Evolutionary conservation across 106 monocot genomes (phyloP).

Genomic region (Allium sativum): DNA sequence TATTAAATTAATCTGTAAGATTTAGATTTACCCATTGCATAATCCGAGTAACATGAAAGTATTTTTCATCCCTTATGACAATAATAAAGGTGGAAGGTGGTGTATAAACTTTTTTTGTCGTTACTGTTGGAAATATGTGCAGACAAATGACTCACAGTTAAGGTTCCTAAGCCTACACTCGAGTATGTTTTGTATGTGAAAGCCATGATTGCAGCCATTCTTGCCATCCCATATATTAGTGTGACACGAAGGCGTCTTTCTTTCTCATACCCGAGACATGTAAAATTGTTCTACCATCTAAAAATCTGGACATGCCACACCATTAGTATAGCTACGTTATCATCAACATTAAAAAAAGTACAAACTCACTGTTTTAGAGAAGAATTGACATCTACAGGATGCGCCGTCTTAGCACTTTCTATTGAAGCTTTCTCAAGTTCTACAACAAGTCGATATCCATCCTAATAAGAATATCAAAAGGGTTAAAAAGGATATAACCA

Average conservation of each 20-base stretch:
- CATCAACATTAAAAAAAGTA: too few species aligned
- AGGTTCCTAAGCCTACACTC: conserved; percentile 86
- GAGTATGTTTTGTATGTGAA: conserved; percentile 86
- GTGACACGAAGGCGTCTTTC: conserved; percentile 88
- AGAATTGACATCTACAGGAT: conserved; percentile 57
- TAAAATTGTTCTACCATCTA: neutral
- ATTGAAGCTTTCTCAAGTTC: conserved; percentile 82
- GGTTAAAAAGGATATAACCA: neutral
- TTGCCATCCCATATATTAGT: conserved; percentile 84
- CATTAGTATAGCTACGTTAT: too few species aligned
- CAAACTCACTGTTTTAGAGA: conserved; percentile 61
- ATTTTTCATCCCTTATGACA: too few species aligned
- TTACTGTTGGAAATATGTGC: too few species aligned
- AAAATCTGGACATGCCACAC: neutral
- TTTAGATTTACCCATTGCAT: too few species aligned
- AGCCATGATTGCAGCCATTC: conserved; percentile 98
- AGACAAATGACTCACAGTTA: conserved; percentile 75
- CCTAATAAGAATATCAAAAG: conserved; percentile 28
- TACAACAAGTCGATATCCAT: conserved; percentile 89
- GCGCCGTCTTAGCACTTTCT: conserved; percentile 42
- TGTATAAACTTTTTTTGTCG: too few species aligned
- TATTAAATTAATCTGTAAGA: too few species aligned
- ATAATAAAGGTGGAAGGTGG: too few species aligned
- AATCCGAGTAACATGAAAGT: too few species aligned
- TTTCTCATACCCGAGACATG: conserved; percentile 63